These are phyloP conservation scores for Hydnomerulius pinastri DNA, from an alignment of 768 basidiomycete genomes.

Conservation along the genomic window DNA sequence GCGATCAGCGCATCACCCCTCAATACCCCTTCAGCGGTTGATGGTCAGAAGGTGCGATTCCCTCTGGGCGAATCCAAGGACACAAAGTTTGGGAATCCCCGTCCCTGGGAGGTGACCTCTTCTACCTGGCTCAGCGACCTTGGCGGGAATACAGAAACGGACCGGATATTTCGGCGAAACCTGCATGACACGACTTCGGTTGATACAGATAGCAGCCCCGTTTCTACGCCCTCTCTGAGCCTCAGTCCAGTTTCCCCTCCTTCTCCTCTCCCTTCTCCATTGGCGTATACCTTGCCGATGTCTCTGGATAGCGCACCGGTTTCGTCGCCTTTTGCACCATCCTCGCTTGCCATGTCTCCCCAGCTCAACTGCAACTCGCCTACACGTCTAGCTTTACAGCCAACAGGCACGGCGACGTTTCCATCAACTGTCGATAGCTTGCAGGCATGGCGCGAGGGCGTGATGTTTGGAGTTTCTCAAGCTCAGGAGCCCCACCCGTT, in stretches of 20 bases:
- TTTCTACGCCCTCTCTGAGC: conserved; percentile 26
- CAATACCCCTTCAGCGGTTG: conserved; percentile 5
- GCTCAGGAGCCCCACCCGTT: conserved; percentile 17
- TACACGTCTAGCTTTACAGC: conserved; percentile 20
- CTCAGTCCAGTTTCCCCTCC: conserved; percentile 23
- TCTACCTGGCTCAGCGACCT: conserved; percentile 35
- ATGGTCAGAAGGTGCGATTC: conserved; percentile 1
- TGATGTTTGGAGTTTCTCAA: conserved; percentile 16
- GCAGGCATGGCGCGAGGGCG: conserved; percentile 31
- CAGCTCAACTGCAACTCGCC: conserved; percentile 10
- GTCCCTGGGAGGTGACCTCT: conserved; percentile 20
- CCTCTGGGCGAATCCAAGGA: conserved; percentile 6
- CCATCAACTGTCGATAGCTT: conserved; percentile 31
- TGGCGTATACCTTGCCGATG: conserved; percentile 14
- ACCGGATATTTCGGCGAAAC: conserved; percentile 31
- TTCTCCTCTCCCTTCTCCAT: conserved; percentile 15
- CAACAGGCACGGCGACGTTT: conserved; percentile 34
- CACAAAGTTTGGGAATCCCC: conserved; percentile 16
- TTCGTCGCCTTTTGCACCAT: conserved; percentile 15
- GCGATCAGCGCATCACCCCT: conserved; percentile 13
- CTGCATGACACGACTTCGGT: conserved; percentile 12
- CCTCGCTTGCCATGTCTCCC: conserved; percentile 14
- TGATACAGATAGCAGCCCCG: conserved; percentile 21
- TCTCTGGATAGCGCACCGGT: conserved; percentile 17
- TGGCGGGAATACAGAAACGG: conserved; percentile 32